A percentile compares a stretch with the other conserved stretches of the same genome.
Conservation (phyloP, 2,329 filamentous ascomycete species). For the Bipolaris sorokiniana region DNA sequence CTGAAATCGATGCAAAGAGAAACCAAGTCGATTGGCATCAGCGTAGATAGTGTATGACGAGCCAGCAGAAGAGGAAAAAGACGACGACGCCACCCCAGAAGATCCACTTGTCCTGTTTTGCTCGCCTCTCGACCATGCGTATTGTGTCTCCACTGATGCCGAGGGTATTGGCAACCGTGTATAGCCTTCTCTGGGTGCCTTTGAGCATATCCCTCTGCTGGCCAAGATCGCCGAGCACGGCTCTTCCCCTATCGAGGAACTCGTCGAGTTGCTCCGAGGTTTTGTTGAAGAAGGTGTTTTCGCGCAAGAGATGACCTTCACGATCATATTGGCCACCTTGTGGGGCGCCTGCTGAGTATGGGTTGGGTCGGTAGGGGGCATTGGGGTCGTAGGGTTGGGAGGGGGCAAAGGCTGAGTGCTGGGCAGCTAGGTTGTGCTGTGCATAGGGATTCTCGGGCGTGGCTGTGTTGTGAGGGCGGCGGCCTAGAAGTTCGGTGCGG, state of each 20-base stretch:
- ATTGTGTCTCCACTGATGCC: slow-evolving; percentile 96
- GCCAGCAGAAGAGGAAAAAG: slow-evolving; percentile 91
- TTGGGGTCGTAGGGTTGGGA: slow-evolving; percentile 35
- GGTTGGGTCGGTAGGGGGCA: slow-evolving; percentile 49
- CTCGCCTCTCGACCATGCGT: slow-evolving; percentile 90
- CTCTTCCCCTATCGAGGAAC: slow-evolving; percentile 88
- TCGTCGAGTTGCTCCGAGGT: slow-evolving; percentile 90
- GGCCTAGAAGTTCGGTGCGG: slow-evolving; percentile 80
- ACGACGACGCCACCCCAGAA: slow-evolving; percentile 85
- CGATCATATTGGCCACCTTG: slow-evolving; percentile 65
- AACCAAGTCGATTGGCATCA: slow-evolving; percentile 9
- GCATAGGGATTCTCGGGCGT: slow-evolving; percentile 95
- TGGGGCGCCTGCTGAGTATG: slow-evolving; percentile 47
- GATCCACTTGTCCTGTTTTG: slow-evolving; percentile 97
- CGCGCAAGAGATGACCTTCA: slow-evolving; percentile 83
- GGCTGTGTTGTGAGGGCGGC: slow-evolving; percentile 77
- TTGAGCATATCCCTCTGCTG: slow-evolving; percentile 95
- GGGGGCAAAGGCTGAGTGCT: slow-evolving; percentile 43
- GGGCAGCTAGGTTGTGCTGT: slow-evolving; percentile 28
- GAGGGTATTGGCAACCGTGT: slow-evolving; percentile 91
- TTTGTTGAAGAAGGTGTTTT: slow-evolving; percentile 83
- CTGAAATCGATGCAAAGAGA: not conserved
- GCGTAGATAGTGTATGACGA: slow-evolving; percentile 83
- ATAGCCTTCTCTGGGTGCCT: slow-evolving; percentile 87
- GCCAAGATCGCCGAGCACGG: slow-evolving; percentile 85